Evolutionary conservation across 2,329 filamentous ascomycete species (phyloP).

Genomic region (Penicillium expansum): DNA sequence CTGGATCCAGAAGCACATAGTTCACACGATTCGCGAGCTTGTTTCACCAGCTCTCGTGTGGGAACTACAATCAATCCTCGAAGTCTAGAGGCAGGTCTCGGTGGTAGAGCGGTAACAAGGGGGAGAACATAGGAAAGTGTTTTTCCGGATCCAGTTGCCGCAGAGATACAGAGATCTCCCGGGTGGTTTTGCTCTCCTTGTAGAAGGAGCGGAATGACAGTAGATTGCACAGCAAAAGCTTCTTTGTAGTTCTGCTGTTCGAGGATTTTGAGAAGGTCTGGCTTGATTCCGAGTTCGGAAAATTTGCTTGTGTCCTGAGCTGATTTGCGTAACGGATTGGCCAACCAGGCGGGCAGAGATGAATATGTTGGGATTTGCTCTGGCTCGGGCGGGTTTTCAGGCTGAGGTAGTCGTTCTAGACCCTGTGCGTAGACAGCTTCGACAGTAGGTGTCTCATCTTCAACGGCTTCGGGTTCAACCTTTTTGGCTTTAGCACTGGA

Average conservation of each 20-base stretch:
- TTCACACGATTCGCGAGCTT: constrained; percentile 76
- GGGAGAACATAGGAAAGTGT: constrained; percentile 89
- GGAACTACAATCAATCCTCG: constrained; percentile 83
- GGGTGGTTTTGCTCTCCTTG: constrained; percentile 59
- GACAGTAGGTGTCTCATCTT: constrained; percentile 18
- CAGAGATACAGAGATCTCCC: constrained; percentile 84
- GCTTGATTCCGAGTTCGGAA: constrained; percentile 59
- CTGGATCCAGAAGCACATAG: constrained; percentile 68
- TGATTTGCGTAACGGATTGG: constrained; percentile 68
- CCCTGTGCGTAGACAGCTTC: constrained; percentile 49
- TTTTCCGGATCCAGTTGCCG: constrained; percentile 93
- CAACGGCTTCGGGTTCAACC: constrained; percentile 8
- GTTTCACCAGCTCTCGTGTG: constrained; percentile 83
- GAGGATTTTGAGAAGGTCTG: constrained; percentile 61
- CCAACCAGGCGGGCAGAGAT: constrained; percentile 77
- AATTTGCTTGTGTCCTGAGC: constrained; percentile 62
- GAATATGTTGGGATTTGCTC: constrained; percentile 66
- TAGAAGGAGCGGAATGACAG: constrained; percentile 75
- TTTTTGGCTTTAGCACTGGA: constrained; percentile 18
- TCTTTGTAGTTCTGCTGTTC: constrained; percentile 65
- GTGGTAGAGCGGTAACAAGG: constrained; percentile 72
- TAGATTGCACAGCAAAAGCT: constrained; percentile 77
- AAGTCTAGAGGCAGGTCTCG: constrained; percentile 62
- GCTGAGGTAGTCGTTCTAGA: constrained; percentile 78
- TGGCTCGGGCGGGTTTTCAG: constrained; percentile 53